Evolutionary conservation across 805 yeast species (phyloP), one percentile per base, ranked within the genome.

Genomic region (Yamadazyma phyllophila): DNA sequence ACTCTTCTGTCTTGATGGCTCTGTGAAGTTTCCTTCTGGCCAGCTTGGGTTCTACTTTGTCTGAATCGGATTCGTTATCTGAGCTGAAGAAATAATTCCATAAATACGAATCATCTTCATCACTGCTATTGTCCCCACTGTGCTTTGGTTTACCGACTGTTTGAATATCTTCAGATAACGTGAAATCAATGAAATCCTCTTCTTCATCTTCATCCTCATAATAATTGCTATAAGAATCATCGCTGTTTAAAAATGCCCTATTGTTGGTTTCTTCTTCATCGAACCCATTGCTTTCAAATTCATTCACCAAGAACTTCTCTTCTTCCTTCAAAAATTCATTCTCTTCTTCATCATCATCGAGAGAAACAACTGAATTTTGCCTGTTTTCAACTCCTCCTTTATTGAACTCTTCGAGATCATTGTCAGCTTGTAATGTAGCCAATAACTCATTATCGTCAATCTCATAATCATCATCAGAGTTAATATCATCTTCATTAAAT

Each of bases 11-110:
- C 6, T 29, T 29, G 9, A 29, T 29, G 11, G 31, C 48, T 61
- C 60, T 40, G 16, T 26, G 27, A 3, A 6, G 58, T 46, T 33
- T 60, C 62, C 26, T 60, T 61, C 29, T 49, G 49, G 11, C 44
- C 52, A 10, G 38, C 41, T 43, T 49, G 43, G 12, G 49, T 20
- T 39, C 48, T 29, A 41, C 32, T 16, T 45, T 46, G n/a, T 38
- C 50, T 17, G 30, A 29, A 7, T 56, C 61, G 29, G 66, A 61
- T 15, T 65, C 69, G 34, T 65, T 63, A 48, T 69, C 75, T 1
- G 71, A 63, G 45, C 74, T 68, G 56, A 87, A 83, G 53, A 86
- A 83, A 62, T 86, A 85, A 58, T 83, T 83, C 83, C 90, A 80
- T 34, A 87, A 67, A 56, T 85, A 82, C 3, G 85, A 74, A 57